Percentiles rank a stretch among this genome's conserved stretches.
Evolutionary conservation across 164 flowering plant genomes (phyloP).

Genomic region (Hamamelis virginiana): DNA sequence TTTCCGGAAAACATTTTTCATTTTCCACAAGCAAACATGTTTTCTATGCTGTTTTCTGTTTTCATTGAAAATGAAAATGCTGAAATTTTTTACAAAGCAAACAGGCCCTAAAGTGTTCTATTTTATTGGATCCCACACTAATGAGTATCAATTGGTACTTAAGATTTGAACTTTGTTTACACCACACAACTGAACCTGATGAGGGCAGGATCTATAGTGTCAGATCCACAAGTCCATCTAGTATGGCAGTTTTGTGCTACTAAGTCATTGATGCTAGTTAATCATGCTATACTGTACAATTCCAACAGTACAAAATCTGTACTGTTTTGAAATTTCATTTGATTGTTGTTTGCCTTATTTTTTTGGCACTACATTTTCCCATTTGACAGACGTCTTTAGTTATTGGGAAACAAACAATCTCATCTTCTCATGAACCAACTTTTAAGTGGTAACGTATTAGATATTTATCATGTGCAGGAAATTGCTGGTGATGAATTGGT

Average conservation of each 20-base stretch:
- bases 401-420: neutral
- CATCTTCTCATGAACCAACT: neutral
- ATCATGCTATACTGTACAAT: neutral
- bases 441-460: neutral
- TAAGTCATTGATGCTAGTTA: neutral
- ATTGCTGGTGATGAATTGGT: conserved; percentile 81
- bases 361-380: no score
- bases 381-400: no score
- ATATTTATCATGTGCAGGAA: conserved; percentile 50
- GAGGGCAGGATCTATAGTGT: neutral
- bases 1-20: no score
- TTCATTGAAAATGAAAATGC: no score
- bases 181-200: neutral
- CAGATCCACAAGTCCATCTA: neutral
- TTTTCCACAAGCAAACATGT: no score
- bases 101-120: no score
- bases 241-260: neutral
- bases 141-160: no score
- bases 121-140: no score
- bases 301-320: neutral
- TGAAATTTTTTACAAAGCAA: no score
- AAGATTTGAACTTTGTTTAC: neutral
- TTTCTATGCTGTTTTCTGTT: no score
- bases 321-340: no score
- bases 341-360: no score